Conservation (phyloP, 441 rosid genomes). For the Pelargonium citronellum region DNA sequence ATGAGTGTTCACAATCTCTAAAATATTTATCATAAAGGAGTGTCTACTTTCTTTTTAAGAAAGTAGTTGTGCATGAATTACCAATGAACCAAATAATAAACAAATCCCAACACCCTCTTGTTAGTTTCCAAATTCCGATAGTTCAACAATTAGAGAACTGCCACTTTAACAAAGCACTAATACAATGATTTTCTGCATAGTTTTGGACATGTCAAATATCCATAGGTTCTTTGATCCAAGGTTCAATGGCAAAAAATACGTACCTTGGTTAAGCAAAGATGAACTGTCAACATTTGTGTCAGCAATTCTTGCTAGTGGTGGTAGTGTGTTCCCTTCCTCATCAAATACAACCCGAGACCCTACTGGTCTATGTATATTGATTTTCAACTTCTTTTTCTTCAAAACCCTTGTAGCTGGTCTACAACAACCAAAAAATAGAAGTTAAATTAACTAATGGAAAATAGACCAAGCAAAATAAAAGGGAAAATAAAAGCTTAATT, state of each 20-base stretch:
- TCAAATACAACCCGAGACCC: conserved; percentile 76
- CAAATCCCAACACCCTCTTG: too few species aligned
- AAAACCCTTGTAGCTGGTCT: conserved; percentile 63
- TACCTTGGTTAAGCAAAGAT: conserved; percentile 60
- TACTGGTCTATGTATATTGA: conserved; percentile 63
- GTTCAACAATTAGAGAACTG: neutral
- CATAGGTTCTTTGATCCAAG: neutral
- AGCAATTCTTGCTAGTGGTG: conserved; percentile 76
- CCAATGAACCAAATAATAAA: too few species aligned
- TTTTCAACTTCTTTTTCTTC: conserved; percentile 83
- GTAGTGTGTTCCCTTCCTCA: conserved; percentile 67
- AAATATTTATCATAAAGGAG: too few species aligned
- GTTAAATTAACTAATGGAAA: neutral
- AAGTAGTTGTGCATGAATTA: too few species aligned
- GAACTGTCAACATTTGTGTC: conserved; percentile 33
- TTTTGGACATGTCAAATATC: neutral
- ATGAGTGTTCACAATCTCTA: too few species aligned
- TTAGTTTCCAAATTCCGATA: neutral
- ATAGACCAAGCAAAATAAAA: neutral
- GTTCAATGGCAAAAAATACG: neutral
- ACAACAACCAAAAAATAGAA: conserved; percentile 17
- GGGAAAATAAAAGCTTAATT: neutral
- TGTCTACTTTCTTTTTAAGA: too few species aligned
- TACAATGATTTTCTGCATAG: neutral
- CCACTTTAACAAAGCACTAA: neutral